Evolutionary conservation across 495 filamentous ascomycete genomes (phyloP).

Genomic region (Chaetomium tenue): DNA sequence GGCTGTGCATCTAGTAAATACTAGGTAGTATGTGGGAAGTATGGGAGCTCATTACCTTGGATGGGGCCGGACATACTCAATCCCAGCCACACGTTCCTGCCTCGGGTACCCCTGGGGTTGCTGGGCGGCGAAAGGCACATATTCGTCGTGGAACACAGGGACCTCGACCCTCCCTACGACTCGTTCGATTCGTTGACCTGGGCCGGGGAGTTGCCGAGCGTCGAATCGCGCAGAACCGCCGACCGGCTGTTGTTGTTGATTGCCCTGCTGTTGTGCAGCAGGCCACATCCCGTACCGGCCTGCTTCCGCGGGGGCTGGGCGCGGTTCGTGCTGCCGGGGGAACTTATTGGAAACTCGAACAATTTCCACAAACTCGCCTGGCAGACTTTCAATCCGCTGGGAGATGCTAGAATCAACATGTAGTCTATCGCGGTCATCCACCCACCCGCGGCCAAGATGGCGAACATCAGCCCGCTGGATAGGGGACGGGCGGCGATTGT

Average conservation of each 20-base stretch:
- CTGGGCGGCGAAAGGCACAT: background rate
- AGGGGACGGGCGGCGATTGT: conserved; percentile 7
- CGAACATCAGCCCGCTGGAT: background rate
- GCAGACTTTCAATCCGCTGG: conserved; percentile 18
- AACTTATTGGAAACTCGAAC: conserved; percentile 36
- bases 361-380: conserved; percentile 28
- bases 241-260: background rate
- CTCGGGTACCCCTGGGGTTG: conserved; percentile 17
- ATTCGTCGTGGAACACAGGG: conserved; percentile 7
- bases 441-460: conserved; percentile 7
- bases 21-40: background rate
- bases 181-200: conserved; percentile 16
- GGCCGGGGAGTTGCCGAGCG: background rate
- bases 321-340: conserved; percentile 31
- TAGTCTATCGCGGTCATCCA: conserved; percentile 12
- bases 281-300: conserved; percentile 12
- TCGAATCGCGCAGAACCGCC: conserved; percentile 1
- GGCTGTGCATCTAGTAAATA: conserved; percentile 5
- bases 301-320: conserved; percentile 3
- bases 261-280: background rate
- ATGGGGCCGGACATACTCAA: conserved; percentile 23
- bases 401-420: conserved; percentile 8
- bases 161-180: conserved; percentile 21
- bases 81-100: conserved; percentile 32
- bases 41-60: conserved; percentile 14